These are phyloP conservation scores for Massariosphaeria phaeospora DNA, from an alignment of 495 filamentous ascomycete genomes.

Conservation along the genomic window DNA sequence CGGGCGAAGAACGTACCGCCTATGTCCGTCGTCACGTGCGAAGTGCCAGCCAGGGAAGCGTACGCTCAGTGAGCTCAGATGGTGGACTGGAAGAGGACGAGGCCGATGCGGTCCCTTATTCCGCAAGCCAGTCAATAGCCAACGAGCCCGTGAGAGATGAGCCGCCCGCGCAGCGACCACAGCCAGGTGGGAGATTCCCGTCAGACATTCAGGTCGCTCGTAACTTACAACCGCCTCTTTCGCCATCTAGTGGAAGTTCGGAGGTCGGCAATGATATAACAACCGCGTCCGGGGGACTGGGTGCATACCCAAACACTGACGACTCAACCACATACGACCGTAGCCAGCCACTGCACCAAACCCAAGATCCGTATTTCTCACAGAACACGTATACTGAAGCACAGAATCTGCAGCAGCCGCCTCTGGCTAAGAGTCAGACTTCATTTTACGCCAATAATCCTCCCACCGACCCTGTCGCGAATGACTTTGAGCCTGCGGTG, in stretches of 20 bases:
- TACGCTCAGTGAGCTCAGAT: conserved; percentile 64
- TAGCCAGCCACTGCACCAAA: conserved; percentile 6
- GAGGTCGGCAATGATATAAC: conserved; percentile 55
- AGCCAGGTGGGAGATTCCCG: conserved; percentile 85
- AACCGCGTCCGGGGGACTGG: conserved; percentile 48
- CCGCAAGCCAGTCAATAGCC: conserved; percentile 38
- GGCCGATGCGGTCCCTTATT: conserved; percentile 55
- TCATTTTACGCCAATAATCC: conserved; percentile 19
- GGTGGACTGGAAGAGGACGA: conserved; percentile 83
- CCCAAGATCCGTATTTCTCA: background rate
- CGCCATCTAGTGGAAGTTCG: conserved; percentile 70
- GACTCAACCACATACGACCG: conserved; percentile 10
- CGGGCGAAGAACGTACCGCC: conserved; percentile 80
- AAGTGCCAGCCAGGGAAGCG: conserved; percentile 64
- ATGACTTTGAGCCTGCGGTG: background rate
- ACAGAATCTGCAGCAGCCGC: conserved; percentile 10
- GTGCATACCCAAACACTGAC: conserved; percentile 4
- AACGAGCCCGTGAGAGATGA: conserved; percentile 28
- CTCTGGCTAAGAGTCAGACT: background rate
- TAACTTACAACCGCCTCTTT: conserved; percentile 68
- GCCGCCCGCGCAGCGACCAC: conserved; percentile 55
- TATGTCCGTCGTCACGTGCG: conserved; percentile 76
- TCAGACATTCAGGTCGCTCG: conserved; percentile 77
- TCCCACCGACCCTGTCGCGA: background rate
- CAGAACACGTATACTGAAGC: conserved; percentile 10